A percentile compares a stretch with the other conserved stretches of the same genome.
These are phyloP conservation scores for Penicillium paxilli DNA, from an alignment of 495 filamentous ascomycete genomes.

Conservation along the genomic window DNA sequence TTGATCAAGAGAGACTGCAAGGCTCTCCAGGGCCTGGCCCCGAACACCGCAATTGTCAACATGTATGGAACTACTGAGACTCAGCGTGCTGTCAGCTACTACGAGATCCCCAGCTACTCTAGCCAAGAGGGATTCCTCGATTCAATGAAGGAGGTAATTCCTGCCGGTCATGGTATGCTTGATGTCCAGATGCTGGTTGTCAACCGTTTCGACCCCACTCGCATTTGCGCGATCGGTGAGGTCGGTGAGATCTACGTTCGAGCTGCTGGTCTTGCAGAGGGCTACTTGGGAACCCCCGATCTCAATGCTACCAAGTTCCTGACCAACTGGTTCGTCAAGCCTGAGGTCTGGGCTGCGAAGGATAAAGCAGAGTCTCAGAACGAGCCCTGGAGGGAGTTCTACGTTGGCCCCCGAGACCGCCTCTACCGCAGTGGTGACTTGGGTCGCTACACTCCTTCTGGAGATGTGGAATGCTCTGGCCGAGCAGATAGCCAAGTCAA, in stretches of 20 bases:
- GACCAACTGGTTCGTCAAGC: slow-evolving; percentile 84
- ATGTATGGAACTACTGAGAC: slow-evolving; percentile 96
- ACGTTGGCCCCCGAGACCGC: slow-evolving; percentile 80
- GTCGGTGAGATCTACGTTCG: slow-evolving; percentile 87
- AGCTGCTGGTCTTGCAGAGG: slow-evolving; percentile 86
- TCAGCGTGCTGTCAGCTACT: slow-evolving; percentile 84
- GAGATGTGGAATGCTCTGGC: slow-evolving; percentile 73
- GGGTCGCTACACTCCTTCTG: slow-evolving; percentile 70
- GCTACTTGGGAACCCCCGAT: slow-evolving; percentile 72
- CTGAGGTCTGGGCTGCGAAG: slow-evolving; percentile 66
- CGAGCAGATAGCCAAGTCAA: slow-evolving; percentile 91
- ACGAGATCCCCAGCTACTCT: slow-evolving; percentile 71
- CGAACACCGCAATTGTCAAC: slow-evolving; percentile 79
- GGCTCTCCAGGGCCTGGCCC: slow-evolving; percentile 73
- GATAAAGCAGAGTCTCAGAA: slow-evolving; percentile 49
- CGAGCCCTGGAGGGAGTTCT: slow-evolving; percentile 74
- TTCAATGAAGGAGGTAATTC: slow-evolving; percentile 74
- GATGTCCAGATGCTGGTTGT: slow-evolving; percentile 93
- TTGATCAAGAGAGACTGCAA: slow-evolving; percentile 84
- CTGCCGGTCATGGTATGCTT: slow-evolving; percentile 86
- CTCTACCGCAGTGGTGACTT: slow-evolving; percentile 85
- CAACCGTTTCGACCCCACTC: slow-evolving; percentile 69
- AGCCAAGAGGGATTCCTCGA: slow-evolving; percentile 69
- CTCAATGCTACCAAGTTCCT: slow-evolving; percentile 81
- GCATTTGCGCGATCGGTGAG: slow-evolving; percentile 78